Conservation (phyloP, 805 yeast species). For the Yamadazyma tumulicola region DNA sequence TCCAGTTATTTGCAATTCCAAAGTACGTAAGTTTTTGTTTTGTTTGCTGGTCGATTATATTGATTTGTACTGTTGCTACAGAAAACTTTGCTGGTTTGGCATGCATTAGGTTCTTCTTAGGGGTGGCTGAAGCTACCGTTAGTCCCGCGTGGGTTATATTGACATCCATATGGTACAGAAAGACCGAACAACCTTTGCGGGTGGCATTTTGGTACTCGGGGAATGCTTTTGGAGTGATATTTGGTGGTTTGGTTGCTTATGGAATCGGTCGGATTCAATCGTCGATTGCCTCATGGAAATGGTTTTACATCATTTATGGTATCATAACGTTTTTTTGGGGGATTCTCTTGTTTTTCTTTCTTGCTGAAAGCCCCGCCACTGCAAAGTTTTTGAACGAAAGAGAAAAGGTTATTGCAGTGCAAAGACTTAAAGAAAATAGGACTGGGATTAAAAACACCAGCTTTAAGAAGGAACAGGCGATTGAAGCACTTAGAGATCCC, state of each 20-base stretch:
- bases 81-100: conserved; percentile 51
- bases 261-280: conserved; percentile 37
- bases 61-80: conserved; percentile 50
- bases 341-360: conserved; percentile 32
- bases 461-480: conserved; percentile 42
- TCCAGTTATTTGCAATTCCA: conserved; percentile 44
- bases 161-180: conserved; percentile 55
- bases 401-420: conserved; percentile 44
- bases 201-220: conserved; percentile 20
- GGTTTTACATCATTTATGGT: conserved; percentile 58
- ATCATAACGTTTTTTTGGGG: conserved; percentile 51
- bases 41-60: conserved; percentile 51
- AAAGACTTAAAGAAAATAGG: conserved; percentile 47
- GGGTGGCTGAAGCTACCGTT: conserved; percentile 51
- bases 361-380: conserved; percentile 47
- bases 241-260: conserved; percentile 43
- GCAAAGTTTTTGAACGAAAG: conserved; percentile 34
- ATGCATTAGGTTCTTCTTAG: conserved; percentile 51
- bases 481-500: conserved; percentile 42
- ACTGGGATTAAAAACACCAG: conserved; percentile 41
- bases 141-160: conserved; percentile 56
- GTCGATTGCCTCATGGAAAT: conserved; percentile 53
- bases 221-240: conserved; percentile 53
- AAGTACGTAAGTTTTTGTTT: conserved; percentile 47
- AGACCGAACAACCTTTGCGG: neutral